Base-by-base conservation (phyloP, 148 eudicot species). In the Rhododendron griersonianum region DNA sequence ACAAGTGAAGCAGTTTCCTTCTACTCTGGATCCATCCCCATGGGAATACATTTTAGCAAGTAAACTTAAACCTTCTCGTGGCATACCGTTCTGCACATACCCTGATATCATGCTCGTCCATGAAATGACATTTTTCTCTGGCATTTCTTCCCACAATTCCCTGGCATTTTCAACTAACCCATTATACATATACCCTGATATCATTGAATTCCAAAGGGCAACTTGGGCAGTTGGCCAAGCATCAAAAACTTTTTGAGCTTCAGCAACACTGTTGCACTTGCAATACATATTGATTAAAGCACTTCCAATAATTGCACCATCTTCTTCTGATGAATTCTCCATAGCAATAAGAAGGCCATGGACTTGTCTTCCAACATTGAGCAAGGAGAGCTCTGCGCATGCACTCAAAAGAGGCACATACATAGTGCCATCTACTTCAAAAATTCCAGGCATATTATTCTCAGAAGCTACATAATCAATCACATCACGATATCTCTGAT, bases 61-160 rank as follows among this genome's bases (percentile, higher is more conserved):
- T 37, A 89, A 85, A 71, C 73, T 78, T 87, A 89, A 84, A 80
- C 82, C 85, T 89, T 89, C 91, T 48, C 48, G 75, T 16, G 89
- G 88, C 86, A 59, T 81, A 83, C 82, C 80, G 45, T 55, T 89
- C 63, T 83, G 89, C 50, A 85, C 86, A 79, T 89, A 89, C 78
- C 91, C 91, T 74, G 87, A 85, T 63, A 89, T 79, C 87, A 89
- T 79, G 79, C 84, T 78, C 3, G 91, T 89, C 87, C 85, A 87
- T 41, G 91, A 85, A 80, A 90, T 83, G 0, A 84, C 87, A 78
- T 76, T 86, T 86, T 90, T 88, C 86, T 83, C 87, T 8, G 87
- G 87, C 85, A 90, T 88, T 37, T 76, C 63, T 35, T 90, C 91
- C 67, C 88, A 88, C 59, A 90, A 63, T 5, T 7, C 30, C 87